These are phyloP conservation scores for Rhytidiadelphus loreus DNA, from an alignment of 225 moss, liverwort and hornwort genomes.

Conservation along the genomic window DNA sequence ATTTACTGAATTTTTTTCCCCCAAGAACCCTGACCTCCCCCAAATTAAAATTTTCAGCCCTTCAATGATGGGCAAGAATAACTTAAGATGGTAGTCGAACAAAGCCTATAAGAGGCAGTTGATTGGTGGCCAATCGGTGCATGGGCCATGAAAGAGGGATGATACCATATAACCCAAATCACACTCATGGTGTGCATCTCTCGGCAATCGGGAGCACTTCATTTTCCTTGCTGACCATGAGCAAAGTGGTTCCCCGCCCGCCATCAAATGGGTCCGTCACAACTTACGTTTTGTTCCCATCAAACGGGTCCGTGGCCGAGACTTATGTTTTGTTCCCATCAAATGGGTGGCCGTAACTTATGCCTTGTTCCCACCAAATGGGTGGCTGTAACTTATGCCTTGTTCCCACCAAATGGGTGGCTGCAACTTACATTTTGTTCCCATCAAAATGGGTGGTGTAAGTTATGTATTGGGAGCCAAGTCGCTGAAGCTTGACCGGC, in stretches of 20 bases:
- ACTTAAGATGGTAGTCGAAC: background rate
- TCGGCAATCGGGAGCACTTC: background rate
- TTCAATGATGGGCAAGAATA: background rate
- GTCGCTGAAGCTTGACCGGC: background rate
- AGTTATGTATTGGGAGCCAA: background rate
- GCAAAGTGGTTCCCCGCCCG: background rate
- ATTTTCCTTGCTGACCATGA: background rate
- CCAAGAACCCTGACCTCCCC: background rate
- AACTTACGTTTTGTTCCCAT: background rate
- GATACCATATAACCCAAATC: background rate
- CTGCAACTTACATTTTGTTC: background rate
- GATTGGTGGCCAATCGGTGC: background rate
- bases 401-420: too few relatives aligned
- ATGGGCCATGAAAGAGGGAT: slow-evolving; percentile 21
- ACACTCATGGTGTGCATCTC: background rate
- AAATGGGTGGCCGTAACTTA: background rate
- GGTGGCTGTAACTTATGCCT: background rate
- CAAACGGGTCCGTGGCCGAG: too few relatives aligned
- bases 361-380: too few relatives aligned
- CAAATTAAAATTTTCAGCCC: background rate
- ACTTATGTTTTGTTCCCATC: background rate
- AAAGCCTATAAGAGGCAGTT: background rate
- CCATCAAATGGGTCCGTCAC: background rate
- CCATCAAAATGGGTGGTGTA: background rate
- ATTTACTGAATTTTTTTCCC: too few relatives aligned